Base-by-base conservation (phyloP, 441 rosid species). In the Adansonia gregorii region DNA sequence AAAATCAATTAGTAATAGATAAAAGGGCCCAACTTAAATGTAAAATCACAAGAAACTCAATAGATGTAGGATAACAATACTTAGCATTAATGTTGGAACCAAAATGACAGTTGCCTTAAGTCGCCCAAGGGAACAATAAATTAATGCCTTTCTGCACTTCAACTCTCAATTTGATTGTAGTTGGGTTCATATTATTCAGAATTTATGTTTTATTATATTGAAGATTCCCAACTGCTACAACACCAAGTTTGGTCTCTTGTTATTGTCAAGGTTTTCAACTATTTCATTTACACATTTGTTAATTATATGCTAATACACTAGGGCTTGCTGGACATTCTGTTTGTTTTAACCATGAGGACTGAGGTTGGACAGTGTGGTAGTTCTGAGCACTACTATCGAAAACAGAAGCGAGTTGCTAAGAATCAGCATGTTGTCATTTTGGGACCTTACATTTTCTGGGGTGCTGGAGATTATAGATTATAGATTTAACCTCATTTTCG, bases 221-320 rank as follows among this genome's bases (percentile, higher is more conserved):
- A 59, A 59, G 58, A 59, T 59, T 20, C 64, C 24, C 64, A 59
- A 24, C 35, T 59, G 35, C 64, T 59, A 59, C 31, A 59, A 35
- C 31, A 59, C 64, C 35, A 59, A 59, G 64, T 59, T 59, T 8
- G 27, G 35, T 58, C 31, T 59, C 2, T 6, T 61, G 8, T 27
- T 24, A 39, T 24, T 24, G n/a, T 12, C 17, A 19, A 19, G 4
- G n/a, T 61, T 9, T 14, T 31, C 67, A 2, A 31, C 43, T 8
- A n/a, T 39, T 15, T 66, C 6, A 66, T 20, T 56, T 56, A 19
- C 11, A 19, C 27, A 19, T 8, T 17, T 56, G 61, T 56, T 56
- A 19, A 24, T 56, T 56, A 56, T n/a, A 14, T 35, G 6, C 48
- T 39, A 17, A 39, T 41, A 43, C 71, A n/a, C 6, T 17, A 49